A percentile compares a stretch with the other conserved stretches of the same genome.
These are phyloP conservation scores for Fusarium nelsonii DNA, from an alignment of 2,329 filamentous ascomycete species.

Conservation along the genomic window DNA sequence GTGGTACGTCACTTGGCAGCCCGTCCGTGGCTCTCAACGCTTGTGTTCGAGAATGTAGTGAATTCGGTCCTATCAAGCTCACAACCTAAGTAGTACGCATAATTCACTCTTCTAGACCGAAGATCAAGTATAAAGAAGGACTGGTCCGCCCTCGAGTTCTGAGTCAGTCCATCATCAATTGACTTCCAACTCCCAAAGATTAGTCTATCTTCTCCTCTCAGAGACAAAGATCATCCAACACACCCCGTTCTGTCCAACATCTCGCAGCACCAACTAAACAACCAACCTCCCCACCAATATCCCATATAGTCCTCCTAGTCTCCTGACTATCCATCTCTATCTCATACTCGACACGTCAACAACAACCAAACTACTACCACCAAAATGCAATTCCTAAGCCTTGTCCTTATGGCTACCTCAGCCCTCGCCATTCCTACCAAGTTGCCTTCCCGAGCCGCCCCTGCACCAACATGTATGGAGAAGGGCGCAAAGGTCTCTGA, in stretches of 20 bases:
- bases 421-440: constrained; percentile 46
- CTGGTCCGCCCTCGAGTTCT: constrained; percentile 12
- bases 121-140: constrained; percentile 35
- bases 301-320: background rate
- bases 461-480: constrained; percentile 41
- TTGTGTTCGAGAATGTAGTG: constrained; percentile 37
- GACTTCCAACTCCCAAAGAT: constrained; percentile 21
- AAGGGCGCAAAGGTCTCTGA: constrained; percentile 39
- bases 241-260: constrained; percentile 21
- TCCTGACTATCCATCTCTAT: background rate
- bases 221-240: constrained; percentile 37
- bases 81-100: constrained; percentile 6
- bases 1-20: constrained; percentile 45
- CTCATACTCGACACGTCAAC: background rate
- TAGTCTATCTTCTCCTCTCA: background rate
- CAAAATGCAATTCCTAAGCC: constrained; percentile 47
- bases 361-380: background rate
- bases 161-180: constrained; percentile 10
- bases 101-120: background rate
- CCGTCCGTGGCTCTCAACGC: constrained; percentile 8
- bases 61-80: constrained; percentile 25
- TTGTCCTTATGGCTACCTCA: constrained; percentile 48
- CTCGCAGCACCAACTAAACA: constrained; percentile 6
- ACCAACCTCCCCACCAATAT: constrained; percentile 24
- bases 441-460: constrained; percentile 18